Evolutionary conservation across 306 rosid genomes (phyloP).

Genomic region (Corylus avellana): DNA sequence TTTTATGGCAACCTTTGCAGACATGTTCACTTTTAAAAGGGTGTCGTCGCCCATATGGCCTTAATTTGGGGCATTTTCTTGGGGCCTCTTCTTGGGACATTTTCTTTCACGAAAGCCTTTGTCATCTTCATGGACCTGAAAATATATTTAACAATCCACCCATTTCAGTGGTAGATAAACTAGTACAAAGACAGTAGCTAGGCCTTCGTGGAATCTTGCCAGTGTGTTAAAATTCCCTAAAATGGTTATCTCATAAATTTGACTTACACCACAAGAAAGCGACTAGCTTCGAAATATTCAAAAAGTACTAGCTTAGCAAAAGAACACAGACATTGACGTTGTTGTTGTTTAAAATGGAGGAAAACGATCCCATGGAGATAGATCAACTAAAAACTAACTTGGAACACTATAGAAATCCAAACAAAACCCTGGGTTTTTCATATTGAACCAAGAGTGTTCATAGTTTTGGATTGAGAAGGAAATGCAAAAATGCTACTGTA

Average conservation of each 20-base stretch:
- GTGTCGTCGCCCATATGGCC: slow-evolving; percentile 43
- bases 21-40: slow-evolving; percentile 44
- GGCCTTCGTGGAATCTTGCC: slow-evolving; percentile 21
- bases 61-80: slow-evolving; percentile 41
- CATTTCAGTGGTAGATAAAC: slow-evolving; percentile 22
- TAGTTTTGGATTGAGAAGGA: neutral
- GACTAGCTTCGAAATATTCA: neutral
- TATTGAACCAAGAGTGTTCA: neutral
- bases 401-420: neutral
- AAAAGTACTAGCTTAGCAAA: neutral
- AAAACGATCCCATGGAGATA: neutral
- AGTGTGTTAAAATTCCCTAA: slow-evolving; percentile 6
- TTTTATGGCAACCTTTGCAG: slow-evolving; percentile 19
- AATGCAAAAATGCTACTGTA: neutral
- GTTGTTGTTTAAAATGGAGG: neutral
- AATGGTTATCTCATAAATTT: neutral
- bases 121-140: slow-evolving; percentile 58
- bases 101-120: slow-evolving; percentile 49
- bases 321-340: neutral
- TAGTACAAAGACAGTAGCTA: slow-evolving; percentile 4
- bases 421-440: neutral
- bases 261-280: slow-evolving; percentile 21
- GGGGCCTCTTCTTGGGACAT: slow-evolving; percentile 40
- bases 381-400: neutral
- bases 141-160: slow-evolving; percentile 13